Conservation (phyloP, 108 stramenopile genomes). For the Phaeodactylum tricornutum region DNA sequence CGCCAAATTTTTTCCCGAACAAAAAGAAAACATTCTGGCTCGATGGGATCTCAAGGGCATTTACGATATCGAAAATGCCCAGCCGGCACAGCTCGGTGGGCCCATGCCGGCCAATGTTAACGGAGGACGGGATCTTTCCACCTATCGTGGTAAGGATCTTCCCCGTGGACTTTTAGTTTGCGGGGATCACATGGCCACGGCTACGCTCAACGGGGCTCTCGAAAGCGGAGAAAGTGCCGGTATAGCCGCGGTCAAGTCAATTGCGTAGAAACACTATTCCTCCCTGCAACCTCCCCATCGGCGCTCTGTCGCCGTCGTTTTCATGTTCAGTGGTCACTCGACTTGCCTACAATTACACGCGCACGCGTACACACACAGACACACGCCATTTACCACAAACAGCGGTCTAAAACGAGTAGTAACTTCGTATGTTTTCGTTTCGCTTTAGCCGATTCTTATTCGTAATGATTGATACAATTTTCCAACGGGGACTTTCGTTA, state of each 20-base stretch:
- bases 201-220: constrained; percentile 81
- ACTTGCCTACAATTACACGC: no score
- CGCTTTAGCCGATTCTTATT: no score
- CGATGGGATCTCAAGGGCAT: constrained; percentile 50
- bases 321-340: no score
- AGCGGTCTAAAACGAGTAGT: no score
- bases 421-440: no score
- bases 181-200: constrained; percentile 83
- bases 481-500: no score
- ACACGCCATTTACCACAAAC: no score
- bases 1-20: constrained; percentile 48
- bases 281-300: no score
- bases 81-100: constrained; percentile 54
- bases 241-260: constrained; percentile 21
- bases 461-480: no score
- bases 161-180: constrained; percentile 59
- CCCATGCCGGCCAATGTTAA: constrained; percentile 46
- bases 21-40: constrained; percentile 33
- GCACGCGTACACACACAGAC: no score
- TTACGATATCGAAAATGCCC: constrained; percentile 62
- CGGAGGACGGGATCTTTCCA: constrained; percentile 47
- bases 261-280: background rate
- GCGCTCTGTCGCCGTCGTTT: no score
- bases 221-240: constrained; percentile 74
- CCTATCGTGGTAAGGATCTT: constrained; percentile 34